phyloP scores from a whole-genome alignment of 257 asterid genomes.

The Coffea eugenioides region DNA sequence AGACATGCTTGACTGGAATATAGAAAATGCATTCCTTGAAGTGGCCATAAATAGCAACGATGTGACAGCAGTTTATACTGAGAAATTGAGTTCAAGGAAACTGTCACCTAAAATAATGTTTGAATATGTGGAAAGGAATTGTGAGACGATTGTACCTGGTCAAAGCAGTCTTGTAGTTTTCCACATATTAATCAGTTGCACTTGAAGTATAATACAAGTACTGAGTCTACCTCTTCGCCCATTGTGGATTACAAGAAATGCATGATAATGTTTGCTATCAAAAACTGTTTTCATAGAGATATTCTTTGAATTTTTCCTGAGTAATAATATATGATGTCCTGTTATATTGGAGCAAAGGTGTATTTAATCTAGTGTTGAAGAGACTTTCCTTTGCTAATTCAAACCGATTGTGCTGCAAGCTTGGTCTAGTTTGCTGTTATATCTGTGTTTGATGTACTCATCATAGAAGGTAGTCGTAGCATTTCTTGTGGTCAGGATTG shows the following conservation, averaged over 20 bases:
- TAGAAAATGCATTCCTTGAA: neutral
- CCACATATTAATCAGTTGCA: neutral
- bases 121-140: neutral
- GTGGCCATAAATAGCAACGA: neutral
- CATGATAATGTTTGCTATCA: neutral
- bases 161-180: neutral
- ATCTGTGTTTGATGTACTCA: constrained; percentile 2
- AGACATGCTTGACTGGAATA: neutral
- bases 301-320: neutral
- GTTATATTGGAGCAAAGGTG: neutral
- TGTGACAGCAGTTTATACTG: neutral
- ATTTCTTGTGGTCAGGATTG: neutral
- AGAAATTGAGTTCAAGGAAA: neutral
- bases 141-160: neutral
- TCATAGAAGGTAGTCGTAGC: neutral
- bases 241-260: neutral
- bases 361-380: neutral
- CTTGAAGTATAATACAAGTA: neutral
- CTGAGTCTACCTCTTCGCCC: neutral
- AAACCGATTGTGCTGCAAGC: neutral
- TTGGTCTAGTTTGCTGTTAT: neutral
- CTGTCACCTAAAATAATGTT: neutral
- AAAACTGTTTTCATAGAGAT: neutral
- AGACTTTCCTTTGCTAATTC: neutral
- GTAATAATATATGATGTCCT: neutral